These are phyloP conservation scores for Wickerhamomyces strasburgensis DNA, from an alignment of 805 yeast species.

Conservation along the genomic window DNA sequence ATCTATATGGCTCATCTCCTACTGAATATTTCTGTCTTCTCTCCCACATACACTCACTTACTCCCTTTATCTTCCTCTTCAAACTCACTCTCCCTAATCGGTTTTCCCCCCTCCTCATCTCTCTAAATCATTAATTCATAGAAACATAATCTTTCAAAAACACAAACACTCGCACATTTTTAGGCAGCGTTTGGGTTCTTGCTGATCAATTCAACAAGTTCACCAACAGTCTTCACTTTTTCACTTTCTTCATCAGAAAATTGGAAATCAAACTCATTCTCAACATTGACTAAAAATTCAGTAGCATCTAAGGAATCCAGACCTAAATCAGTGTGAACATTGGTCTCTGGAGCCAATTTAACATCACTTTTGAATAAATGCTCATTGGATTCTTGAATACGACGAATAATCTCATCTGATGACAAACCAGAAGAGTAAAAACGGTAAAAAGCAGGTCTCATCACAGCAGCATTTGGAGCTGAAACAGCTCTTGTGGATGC, in stretches of 20 bases:
- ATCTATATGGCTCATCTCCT: no score
- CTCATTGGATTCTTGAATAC: constrained; percentile 75
- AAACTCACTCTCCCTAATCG: no score
- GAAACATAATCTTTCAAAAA: neutral
- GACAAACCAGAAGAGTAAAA: constrained; percentile 60
- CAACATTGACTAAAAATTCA: constrained; percentile 93
- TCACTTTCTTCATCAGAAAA: constrained; percentile 91
- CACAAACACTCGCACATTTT: no score
- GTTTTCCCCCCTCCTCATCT: no score
- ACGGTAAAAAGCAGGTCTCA: constrained; percentile 31
- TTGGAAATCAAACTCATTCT: constrained; percentile 83
- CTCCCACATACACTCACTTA: no score
- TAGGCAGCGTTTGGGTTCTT: constrained; percentile 50
- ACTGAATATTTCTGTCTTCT: no score
- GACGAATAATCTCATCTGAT: constrained; percentile 72
- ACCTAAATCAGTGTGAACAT: constrained; percentile 58
- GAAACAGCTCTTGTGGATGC: constrained; percentile 15
- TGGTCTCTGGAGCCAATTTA: constrained; percentile 32
- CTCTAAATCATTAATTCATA: neutral
- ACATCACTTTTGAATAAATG: constrained; percentile 58
- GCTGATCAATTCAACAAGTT: constrained; percentile 83
- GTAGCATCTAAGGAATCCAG: constrained; percentile 92
- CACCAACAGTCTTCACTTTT: constrained; percentile 88
- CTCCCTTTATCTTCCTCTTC: no score
- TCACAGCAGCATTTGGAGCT: constrained; percentile 23